Evolutionary conservation across 31 red algal species (phyloP).

Genomic region (Bonnemaisonia californica): DNA sequence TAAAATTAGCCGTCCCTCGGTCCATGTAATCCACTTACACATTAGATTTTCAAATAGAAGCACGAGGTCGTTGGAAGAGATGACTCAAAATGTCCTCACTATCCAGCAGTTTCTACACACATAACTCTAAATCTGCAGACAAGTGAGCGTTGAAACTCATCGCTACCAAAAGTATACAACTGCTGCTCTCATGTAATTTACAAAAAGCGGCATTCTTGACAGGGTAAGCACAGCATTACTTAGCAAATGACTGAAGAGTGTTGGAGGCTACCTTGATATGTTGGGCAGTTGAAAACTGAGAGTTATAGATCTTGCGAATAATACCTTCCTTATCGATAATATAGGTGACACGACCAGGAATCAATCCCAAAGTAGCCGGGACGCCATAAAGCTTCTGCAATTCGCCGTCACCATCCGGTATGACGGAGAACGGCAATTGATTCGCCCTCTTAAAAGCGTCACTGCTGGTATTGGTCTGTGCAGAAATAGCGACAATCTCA

Average conservation of each 20-base stretch:
- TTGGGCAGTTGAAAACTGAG: constrained; percentile 58
- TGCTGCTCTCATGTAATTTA: too few relatives aligned
- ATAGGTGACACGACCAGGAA: constrained; percentile 88
- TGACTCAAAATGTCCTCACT: too few relatives aligned
- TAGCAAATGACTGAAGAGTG: constrained; percentile 50
- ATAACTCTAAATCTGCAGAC: too few relatives aligned
- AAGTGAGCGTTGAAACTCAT: too few relatives aligned
- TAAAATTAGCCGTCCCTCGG: too few relatives aligned
- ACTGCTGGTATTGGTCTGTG: constrained; percentile 26
- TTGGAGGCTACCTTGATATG: constrained; percentile 72
- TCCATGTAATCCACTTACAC: too few relatives aligned
- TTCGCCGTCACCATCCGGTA: constrained; percentile 50
- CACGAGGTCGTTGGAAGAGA: too few relatives aligned
- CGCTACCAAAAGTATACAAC: too few relatives aligned
- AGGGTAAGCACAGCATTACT: too few relatives aligned
- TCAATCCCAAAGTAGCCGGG: constrained; percentile 73
- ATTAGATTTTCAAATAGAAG: too few relatives aligned
- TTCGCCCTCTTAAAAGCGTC: constrained; percentile 56
- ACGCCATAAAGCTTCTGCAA: constrained; percentile 78
- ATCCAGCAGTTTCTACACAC: too few relatives aligned
- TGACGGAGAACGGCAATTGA: constrained; percentile 59
- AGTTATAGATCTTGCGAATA: constrained; percentile 59
- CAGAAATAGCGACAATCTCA: constrained; percentile 71
- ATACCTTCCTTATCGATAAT: constrained; percentile 81
- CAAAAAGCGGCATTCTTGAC: too few relatives aligned